Conservation (phyloP, 345 rosid genomes). For the Sonneratia alba region DNA sequence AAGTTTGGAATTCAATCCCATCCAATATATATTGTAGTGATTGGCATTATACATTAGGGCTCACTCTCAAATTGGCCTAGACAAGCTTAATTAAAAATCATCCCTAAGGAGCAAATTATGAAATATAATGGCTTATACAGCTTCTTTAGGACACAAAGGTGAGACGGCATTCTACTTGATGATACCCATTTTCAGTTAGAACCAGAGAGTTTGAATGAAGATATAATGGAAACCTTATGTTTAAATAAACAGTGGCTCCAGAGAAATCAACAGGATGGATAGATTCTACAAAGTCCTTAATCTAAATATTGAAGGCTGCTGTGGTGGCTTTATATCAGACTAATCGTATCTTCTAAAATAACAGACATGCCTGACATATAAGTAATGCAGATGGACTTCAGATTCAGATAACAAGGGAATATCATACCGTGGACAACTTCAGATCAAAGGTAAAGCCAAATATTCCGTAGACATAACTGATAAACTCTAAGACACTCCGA, state of each 20-base stretch:
- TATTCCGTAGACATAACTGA: conserved; percentile 51
- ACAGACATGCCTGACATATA: background rate
- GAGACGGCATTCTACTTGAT: background rate
- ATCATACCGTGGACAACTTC: conserved; percentile 81
- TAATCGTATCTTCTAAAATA: background rate
- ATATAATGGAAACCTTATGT: background rate
- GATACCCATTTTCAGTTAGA: background rate
- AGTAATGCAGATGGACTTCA: background rate
- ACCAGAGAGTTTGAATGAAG: background rate
- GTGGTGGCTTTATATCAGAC: background rate
- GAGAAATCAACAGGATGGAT: background rate
- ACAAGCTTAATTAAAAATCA: background rate
- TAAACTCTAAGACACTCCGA: conserved; percentile 66
- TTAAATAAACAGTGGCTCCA: background rate
- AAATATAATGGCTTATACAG: background rate
- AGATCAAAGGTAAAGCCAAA: conserved; percentile 91
- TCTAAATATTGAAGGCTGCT: background rate
- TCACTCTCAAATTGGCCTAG: background rate
- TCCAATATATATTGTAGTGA: background rate
- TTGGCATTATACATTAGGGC: background rate
- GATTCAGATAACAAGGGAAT: background rate
- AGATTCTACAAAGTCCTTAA: background rate
- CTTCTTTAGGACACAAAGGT: background rate
- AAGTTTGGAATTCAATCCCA: background rate
- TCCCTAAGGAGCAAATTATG: background rate